These are phyloP conservation scores for Amanita pallidorosea DNA, from an alignment of 768 basidiomycete genomes.

Conservation along the genomic window DNA sequence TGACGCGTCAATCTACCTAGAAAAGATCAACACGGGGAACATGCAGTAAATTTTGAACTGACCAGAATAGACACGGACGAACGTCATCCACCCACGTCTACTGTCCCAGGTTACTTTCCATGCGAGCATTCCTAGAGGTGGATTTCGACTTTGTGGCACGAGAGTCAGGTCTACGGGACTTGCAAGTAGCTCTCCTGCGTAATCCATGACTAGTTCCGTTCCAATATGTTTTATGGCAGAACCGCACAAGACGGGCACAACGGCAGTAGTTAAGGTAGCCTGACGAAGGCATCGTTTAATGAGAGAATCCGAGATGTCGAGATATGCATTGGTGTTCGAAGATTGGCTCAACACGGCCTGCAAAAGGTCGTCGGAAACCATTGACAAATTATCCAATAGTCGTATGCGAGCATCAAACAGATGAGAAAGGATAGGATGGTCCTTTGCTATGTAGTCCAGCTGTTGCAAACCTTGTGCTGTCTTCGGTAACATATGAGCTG, in stretches of 20 bases:
- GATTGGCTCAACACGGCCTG: constrained; percentile 51
- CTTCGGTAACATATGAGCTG: constrained; percentile 39
- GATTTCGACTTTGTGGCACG: constrained; percentile 29
- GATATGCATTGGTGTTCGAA: constrained; percentile 50
- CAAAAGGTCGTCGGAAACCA: constrained; percentile 77
- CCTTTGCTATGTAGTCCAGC: constrained; percentile 33
- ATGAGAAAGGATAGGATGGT: constrained; percentile 62
- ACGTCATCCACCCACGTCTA: constrained; percentile 83
- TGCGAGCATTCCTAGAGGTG: constrained; percentile 55
- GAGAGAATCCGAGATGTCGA: constrained; percentile 38
- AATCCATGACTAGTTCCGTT: constrained; percentile 73
- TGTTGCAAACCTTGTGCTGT: constrained; percentile 31
- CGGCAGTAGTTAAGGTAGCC: constrained; percentile 51
- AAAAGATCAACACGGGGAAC: constrained; percentile 2
- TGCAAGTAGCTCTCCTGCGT: constrained; percentile 69
- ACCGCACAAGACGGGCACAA: constrained; percentile 77
- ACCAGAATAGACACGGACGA: constrained; percentile 85
- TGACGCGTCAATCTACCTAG: constrained; percentile 63
- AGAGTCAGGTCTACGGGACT: constrained; percentile 60
- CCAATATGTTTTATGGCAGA: constrained; percentile 76
- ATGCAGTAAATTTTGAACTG: constrained; percentile 10
- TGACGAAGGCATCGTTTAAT: constrained; percentile 59
- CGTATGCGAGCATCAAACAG: constrained; percentile 56
- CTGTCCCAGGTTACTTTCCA: constrained; percentile 91
- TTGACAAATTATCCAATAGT: constrained; percentile 69